phyloP scores from a whole-genome alignment of 176 grass and related monocot species.

The Microstegium vimineum region DNA sequence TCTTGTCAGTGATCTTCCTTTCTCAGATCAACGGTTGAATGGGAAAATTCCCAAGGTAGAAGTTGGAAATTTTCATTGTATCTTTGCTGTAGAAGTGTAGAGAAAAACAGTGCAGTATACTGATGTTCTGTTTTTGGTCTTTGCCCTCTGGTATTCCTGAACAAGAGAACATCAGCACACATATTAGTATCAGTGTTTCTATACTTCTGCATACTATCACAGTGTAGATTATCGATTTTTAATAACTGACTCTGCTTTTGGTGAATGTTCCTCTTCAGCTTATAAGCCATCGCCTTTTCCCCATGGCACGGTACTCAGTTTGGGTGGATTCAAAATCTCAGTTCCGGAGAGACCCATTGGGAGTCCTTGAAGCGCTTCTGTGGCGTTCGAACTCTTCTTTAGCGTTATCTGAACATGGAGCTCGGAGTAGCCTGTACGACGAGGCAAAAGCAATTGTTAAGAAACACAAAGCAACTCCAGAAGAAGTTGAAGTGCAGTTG shows the following conservation, averaged over 20 bases:
- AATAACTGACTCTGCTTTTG: conserved; percentile 20
- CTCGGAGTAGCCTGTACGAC: conserved; percentile 79
- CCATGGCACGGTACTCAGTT: conserved; percentile 76
- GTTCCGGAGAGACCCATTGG: conserved; percentile 76
- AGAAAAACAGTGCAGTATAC: background rate
- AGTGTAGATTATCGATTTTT: background rate
- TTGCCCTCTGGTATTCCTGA: background rate
- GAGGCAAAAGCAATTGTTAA: conserved; percentile 83
- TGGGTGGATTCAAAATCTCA: conserved; percentile 99
- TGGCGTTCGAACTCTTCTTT: conserved; percentile 85
- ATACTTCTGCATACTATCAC: background rate
- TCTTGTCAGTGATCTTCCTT: conserved; percentile 77
- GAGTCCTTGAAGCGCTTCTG: conserved; percentile 70
- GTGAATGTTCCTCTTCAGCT: conserved; percentile 45
- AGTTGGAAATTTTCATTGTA: background rate
- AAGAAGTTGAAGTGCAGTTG: conserved; percentile 87
- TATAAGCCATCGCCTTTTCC: conserved; percentile 91
- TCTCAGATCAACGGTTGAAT: conserved; percentile 87
- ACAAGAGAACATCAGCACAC: background rate
- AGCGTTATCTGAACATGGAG: conserved; percentile 92
- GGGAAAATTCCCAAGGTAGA: conserved; percentile 96
- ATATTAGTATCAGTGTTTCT: background rate
- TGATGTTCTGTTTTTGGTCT: background rate
- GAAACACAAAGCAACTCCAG: conserved; percentile 88
- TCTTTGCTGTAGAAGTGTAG: background rate